Percentiles rank a stretch among this genome's conserved stretches.
Evolutionary conservation across 2,329 filamentous ascomycete genomes (phyloP).

Genomic region (Paecilomyces formosus): DNA sequence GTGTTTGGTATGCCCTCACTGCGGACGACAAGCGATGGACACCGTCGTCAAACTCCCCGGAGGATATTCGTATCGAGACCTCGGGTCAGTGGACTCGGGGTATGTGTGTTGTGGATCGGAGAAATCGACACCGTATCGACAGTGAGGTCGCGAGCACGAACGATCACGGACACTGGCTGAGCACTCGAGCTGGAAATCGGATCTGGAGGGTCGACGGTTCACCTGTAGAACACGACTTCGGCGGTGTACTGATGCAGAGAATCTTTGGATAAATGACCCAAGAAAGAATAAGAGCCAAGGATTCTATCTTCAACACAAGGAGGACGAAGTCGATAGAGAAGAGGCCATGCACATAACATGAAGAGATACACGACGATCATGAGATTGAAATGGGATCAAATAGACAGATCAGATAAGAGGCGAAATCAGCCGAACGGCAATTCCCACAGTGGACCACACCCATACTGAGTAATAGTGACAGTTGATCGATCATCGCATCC

Average conservation of each 20-base stretch:
- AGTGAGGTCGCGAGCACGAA: slow-evolving; percentile 54
- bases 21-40: slow-evolving; percentile 28
- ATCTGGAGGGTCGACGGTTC: slow-evolving; percentile 64
- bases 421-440: not conserved
- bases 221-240: slow-evolving; percentile 59
- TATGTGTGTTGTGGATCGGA: slow-evolving; percentile 77
- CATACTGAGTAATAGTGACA: not conserved
- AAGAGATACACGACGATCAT: not conserved
- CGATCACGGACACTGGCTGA: slow-evolving; percentile 72
- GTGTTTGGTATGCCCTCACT: slow-evolving; percentile 70
- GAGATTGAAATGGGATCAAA: not conserved
- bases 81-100: slow-evolving; percentile 90
- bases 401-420: not conserved
- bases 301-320: not conserved
- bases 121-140: slow-evolving; percentile 42
- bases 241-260: slow-evolving; percentile 55
- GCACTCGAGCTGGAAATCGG: slow-evolving; percentile 65
- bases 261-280: slow-evolving; percentile 46
- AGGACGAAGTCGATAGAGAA: not conserved
- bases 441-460: not conserved
- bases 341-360: not conserved
- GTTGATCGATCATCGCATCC: not conserved
- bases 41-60: slow-evolving; percentile 46
- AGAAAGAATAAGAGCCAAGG: not conserved
- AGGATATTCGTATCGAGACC: slow-evolving; percentile 87